These are phyloP conservation scores for Cyclotella cryptica DNA, from an alignment of 108 stramenopile species.

Conservation along the genomic window DNA sequence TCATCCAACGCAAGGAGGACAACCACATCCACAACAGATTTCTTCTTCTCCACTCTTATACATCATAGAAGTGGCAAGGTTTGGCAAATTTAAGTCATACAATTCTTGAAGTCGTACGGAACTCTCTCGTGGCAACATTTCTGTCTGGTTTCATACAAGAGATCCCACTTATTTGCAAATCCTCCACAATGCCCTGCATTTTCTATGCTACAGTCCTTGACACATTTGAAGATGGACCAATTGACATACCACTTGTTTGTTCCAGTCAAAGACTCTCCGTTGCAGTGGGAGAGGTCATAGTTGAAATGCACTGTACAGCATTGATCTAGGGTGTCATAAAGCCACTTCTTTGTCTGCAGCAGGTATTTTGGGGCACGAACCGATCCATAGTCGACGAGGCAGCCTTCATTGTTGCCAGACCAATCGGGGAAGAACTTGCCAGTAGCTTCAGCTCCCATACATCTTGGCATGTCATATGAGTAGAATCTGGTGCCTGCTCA, in stretches of 20 bases:
- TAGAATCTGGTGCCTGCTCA: neutral
- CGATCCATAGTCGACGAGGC: neutral
- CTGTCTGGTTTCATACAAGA: neutral
- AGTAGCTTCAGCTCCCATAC: neutral
- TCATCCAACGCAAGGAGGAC: no score
- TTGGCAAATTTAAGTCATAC: no score
- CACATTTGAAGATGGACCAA: neutral
- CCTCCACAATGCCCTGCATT: neutral
- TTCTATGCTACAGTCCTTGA: neutral
- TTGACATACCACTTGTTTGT: constrained; percentile 5
- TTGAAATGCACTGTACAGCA: neutral
- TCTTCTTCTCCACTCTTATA: no score
- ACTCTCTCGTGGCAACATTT: neutral
- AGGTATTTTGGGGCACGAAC: neutral
- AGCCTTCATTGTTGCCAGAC: neutral
- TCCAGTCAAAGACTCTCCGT: neutral
- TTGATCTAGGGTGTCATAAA: neutral
- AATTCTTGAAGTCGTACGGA: neutral
- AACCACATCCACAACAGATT: no score
- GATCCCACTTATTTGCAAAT: neutral
- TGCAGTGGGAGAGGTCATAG: neutral
- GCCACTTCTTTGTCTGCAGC: neutral
- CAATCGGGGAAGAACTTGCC: constrained; percentile 1
- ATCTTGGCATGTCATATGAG: neutral
- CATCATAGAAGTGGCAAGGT: no score